Evolutionary conservation across 768 basidiomycete species (phyloP).

Genomic region (Pholiota conissans): DNA sequence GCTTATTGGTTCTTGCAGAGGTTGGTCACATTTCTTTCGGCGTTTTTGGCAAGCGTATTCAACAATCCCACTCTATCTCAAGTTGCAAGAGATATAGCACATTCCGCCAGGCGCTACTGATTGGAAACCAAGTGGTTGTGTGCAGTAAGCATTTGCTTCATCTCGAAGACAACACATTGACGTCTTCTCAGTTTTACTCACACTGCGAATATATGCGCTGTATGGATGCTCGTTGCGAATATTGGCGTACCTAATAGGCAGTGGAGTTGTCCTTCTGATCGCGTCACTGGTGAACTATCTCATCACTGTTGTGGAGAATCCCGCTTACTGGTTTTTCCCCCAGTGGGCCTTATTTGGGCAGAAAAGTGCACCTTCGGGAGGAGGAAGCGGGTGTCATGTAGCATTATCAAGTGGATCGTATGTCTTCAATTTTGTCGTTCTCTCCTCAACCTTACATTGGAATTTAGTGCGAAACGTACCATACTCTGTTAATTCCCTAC

Average conservation of each 20-base stretch:
- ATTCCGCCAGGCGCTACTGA: conserved; percentile 41
- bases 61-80: too few species aligned
- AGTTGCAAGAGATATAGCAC: conserved; percentile 41
- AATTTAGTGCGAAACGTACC: conserved; percentile 19
- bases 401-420: conserved; percentile 31
- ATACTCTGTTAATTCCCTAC: not conserved
- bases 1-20: conserved; percentile 15
- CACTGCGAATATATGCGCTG: conserved; percentile 50
- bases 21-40: not conserved
- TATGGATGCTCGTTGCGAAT: conserved; percentile 41
- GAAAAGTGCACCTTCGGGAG: conserved; percentile 23
- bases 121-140: conserved; percentile 46
- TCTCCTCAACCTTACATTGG: not conserved
- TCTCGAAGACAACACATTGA: not conserved
- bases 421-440: conserved; percentile 8
- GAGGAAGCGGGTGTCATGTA: conserved; percentile 34
- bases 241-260: conserved; percentile 32
- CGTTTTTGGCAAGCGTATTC: too few species aligned
- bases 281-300: conserved; percentile 37
- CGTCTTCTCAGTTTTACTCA: conserved; percentile 36
- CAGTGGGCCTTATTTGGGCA: conserved; percentile 49
- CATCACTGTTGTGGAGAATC: too few species aligned
- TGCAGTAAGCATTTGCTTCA: conserved; percentile 33
- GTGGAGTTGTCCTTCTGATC: conserved; percentile 28
- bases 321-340: not conserved